A percentile compares a stretch with the other conserved stretches of the same genome.
These are phyloP conservation scores for Elongisporangium anandrum DNA, from an alignment of 352 stramenopile genomes.

Conservation along the genomic window DNA sequence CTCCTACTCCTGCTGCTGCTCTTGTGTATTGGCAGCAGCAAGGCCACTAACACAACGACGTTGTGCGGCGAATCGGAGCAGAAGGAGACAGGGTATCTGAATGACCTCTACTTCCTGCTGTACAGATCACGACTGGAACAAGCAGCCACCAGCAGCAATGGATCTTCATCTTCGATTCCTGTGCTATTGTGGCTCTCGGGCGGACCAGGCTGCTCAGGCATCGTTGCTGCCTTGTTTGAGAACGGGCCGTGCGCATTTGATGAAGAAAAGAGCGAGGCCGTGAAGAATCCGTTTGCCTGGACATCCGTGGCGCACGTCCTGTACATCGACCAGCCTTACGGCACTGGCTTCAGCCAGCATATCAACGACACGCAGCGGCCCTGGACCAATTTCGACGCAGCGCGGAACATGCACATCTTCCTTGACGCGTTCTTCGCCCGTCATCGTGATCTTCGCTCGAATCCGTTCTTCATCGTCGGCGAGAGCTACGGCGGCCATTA, in stretches of 20 bases:
- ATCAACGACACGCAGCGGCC: constrained; percentile 10
- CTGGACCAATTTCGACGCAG: constrained; percentile 48
- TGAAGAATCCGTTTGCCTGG: constrained; percentile 93
- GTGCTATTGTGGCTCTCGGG: constrained; percentile 97
- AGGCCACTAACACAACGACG: background rate
- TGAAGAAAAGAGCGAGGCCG: constrained; percentile 39
- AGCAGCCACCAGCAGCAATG: background rate
- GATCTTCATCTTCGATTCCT: constrained; percentile 42
- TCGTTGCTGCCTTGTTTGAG: constrained; percentile 92
- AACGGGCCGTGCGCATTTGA: constrained; percentile 95
- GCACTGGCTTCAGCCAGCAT: constrained; percentile 61
- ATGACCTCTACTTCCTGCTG: constrained; percentile 72
- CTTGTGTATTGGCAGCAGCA: background rate
- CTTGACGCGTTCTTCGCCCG: constrained; percentile 49
- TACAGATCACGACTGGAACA: constrained; percentile 24
- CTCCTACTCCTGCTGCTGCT: background rate
- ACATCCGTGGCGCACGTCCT: constrained; percentile 94
- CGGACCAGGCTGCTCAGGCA: constrained; percentile 93
- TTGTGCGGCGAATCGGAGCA: constrained; percentile 58
- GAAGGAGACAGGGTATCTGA: constrained; percentile 58
- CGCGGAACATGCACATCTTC: constrained; percentile 42
- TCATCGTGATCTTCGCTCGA: constrained; percentile 31
- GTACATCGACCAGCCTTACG: constrained; percentile 95
- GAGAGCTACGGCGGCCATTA: constrained; percentile 96
- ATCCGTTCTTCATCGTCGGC: constrained; percentile 91